A percentile compares a stretch with the other conserved stretches of the same genome.
Conservation (phyloP, 148 eudicot genomes). For the Heliosperma pusillum region DNA sequence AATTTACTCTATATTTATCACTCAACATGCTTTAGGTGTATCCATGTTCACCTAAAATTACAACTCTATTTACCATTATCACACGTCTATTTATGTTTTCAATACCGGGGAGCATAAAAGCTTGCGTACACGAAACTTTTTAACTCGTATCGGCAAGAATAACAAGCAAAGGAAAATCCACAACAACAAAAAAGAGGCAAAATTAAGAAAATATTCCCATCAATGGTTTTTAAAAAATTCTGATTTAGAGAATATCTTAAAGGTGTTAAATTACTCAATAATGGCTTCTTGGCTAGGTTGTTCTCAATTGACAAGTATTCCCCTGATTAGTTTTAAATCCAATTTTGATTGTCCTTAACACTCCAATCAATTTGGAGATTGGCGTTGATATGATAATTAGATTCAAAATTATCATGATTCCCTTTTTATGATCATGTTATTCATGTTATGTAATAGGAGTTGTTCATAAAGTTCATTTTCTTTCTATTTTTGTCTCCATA, state of each 20-base stretch:
- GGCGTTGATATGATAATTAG: background rate
- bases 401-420: background rate
- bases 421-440: background rate
- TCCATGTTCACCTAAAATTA: too few relatives aligned
- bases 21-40: too few relatives aligned
- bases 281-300: slow-evolving; percentile 16
- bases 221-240: slow-evolving; percentile 10
- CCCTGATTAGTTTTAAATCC: background rate
- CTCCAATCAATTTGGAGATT: slow-evolving; percentile 14
- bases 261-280: slow-evolving; percentile 13
- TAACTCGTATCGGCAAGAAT: background rate
- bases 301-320: slow-evolving; percentile 8
- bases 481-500: too few relatives aligned
- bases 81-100: background rate
- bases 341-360: slow-evolving; percentile 6
- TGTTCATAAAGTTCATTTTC: too few relatives aligned
- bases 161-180: slow-evolving; percentile 1
- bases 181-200: background rate
- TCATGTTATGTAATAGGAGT: too few relatives aligned
- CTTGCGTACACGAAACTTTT: slow-evolving; percentile 6
- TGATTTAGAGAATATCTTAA: slow-evolving; percentile 16
- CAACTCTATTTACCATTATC: too few relatives aligned
- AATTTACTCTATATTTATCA: too few relatives aligned
- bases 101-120: background rate
- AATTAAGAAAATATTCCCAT: slow-evolving; percentile 2